Percentiles rank a stretch among this genome's conserved stretches.
Evolutionary conservation across 2,329 filamentous ascomycete genomes (phyloP).

Genomic region (Drechmeria coniospora): DNA sequence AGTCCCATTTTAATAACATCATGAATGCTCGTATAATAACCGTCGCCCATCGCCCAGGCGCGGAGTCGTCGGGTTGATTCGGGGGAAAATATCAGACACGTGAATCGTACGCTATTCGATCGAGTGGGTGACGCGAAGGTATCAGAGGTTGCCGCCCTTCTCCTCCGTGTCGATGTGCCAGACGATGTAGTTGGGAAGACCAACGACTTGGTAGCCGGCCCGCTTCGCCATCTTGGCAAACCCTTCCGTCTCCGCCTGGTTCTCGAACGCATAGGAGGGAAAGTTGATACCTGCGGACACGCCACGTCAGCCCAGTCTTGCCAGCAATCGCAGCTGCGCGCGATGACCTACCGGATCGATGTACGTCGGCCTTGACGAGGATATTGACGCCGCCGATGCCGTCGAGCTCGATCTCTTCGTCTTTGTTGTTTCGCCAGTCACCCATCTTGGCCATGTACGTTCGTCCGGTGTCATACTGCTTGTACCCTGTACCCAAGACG

Average conservation of each 20-base stretch:
- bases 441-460: constrained; percentile 84
- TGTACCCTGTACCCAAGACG: constrained; percentile 49
- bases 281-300: constrained; percentile 72
- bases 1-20: constrained; percentile 7
- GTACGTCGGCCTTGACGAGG: constrained; percentile 92
- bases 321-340: neutral
- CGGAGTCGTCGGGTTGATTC: constrained; percentile 7
- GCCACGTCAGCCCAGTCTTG: constrained; percentile 9
- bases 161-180: constrained; percentile 98
- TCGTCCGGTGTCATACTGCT: constrained; percentile 80
- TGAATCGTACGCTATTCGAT: constrained; percentile 6
- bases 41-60: constrained; percentile 6
- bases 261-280: constrained; percentile 90
- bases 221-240: constrained; percentile 98
- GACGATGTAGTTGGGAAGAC: constrained; percentile 92
- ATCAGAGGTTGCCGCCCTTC: constrained; percentile 70
- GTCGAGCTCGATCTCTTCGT: constrained; percentile 83
- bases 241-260: constrained; percentile 96
- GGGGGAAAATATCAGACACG: constrained; percentile 10
- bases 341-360: constrained; percentile 60
- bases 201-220: constrained; percentile 82
- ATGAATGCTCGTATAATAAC: constrained; percentile 12
- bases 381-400: constrained; percentile 97
- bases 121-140: constrained; percentile 5
- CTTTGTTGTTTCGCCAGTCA: constrained; percentile 82